Evolutionary conservation across 441 rosid species (phyloP).

Genomic region (Erodium moschatum): DNA sequence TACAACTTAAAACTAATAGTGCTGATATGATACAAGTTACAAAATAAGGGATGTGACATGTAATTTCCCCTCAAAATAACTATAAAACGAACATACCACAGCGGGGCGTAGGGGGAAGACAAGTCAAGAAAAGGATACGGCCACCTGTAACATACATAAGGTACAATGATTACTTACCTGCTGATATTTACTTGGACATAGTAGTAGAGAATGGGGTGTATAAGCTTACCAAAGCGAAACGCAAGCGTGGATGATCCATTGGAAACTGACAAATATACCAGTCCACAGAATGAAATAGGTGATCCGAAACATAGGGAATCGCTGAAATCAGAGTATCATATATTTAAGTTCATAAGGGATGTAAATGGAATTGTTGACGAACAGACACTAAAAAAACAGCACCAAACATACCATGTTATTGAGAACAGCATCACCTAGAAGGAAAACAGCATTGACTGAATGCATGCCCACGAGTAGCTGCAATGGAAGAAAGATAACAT

Average conservation of each 20-base stretch:
- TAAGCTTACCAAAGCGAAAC: slow-evolving; percentile 47
- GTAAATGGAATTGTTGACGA: background rate
- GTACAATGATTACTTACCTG: slow-evolving; percentile 13
- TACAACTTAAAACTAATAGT: no score
- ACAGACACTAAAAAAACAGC: slow-evolving; percentile 7
- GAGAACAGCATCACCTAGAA: slow-evolving; percentile 55
- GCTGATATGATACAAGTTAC: no score
- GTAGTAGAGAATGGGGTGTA: background rate
- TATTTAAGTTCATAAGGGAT: background rate
- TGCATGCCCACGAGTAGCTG: slow-evolving; percentile 69
- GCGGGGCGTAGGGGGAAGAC: slow-evolving; percentile 56
- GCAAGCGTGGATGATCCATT: slow-evolving; percentile 84
- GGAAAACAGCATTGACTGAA: slow-evolving; percentile 57
- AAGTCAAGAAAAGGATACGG: slow-evolving; percentile 86
- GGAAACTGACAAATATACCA: slow-evolving; percentile 47
- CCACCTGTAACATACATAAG: slow-evolving; percentile 51
- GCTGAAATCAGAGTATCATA: slow-evolving; percentile 33
- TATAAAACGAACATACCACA: slow-evolving; percentile 43
- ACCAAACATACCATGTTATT: slow-evolving; percentile 48
- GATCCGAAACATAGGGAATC: slow-evolving; percentile 66
- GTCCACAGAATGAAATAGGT: slow-evolving; percentile 72
- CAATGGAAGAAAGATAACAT: slow-evolving; percentile 19
- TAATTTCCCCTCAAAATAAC: no score
- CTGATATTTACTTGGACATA: background rate
- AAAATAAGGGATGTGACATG: no score